Evolutionary conservation across 139 green algal species (phyloP), one percentile per base, ranked within the genome.

Genomic region (Coccomyxa sp.): DNA sequence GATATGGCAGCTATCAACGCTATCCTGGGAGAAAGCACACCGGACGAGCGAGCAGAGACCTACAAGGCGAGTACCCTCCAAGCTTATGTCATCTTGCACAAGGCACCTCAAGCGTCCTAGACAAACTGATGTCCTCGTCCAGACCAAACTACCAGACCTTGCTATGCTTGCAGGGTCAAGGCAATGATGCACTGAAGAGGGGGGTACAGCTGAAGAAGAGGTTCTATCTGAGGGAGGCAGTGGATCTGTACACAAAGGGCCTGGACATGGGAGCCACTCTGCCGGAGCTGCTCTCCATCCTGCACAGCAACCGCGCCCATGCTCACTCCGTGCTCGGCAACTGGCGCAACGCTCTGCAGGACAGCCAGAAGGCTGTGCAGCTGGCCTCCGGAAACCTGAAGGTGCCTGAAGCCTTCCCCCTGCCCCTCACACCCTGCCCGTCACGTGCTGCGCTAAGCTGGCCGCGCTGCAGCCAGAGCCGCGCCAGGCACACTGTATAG

Each of bases 311-410:
- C 77, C 80, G 91, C 10, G 88, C 93, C 0, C 93, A 97, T n/a
- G 91, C 90, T 29, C 82, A 96, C 41, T 83, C 93, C n/a, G 55
- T 92, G 31, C 83, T 96, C 22, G 88, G 88, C 31, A 97, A 97
- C 87, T 91, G 90, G 81, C 76, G 89, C 29, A 90, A 88, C 41
- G 91, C 92, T 0, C 73, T 95, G 76, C 72, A 90, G 58, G 92
- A 96, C 77, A 84, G 74, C 31, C 41, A 84, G 50, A 41, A 68
- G 27, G 92, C 89, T 0, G 22, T 89, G 31, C 79, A 74, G 39
- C 37, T 84, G 14, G 84, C 94, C 79, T 69, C 86, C 0, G 41
- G 29, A 35, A 92, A 88, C 77, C 39, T 93, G 39, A 95, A 97
- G 85, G 90, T 89, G 70, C 0, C 70, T 38, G 50, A 64, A 31